phyloP scores from a whole-genome alignment of 2,329 filamentous ascomycete genomes.

The Chaetothyriales sp. region DNA sequence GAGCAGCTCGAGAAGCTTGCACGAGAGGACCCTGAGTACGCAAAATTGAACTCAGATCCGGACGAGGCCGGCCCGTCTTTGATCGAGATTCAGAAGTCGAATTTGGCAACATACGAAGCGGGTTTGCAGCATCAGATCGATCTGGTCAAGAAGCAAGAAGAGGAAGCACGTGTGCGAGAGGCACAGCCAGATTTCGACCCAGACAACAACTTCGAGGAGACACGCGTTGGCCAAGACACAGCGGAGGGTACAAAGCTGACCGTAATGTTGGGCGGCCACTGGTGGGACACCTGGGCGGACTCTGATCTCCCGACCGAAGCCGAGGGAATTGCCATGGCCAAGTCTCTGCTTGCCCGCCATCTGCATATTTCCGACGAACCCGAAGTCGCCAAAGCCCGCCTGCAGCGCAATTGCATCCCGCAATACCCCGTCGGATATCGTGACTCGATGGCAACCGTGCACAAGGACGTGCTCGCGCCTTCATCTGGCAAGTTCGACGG shows the following conservation, averaged over 20 bases:
- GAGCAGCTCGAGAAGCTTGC: neutral
- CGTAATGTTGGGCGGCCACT: slow-evolving; percentile 88
- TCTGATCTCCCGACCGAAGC: slow-evolving; percentile 46
- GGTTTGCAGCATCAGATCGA: neutral
- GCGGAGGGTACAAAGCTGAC: slow-evolving; percentile 66
- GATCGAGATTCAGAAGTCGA: neutral
- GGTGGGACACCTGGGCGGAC: slow-evolving; percentile 53
- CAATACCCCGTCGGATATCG: slow-evolving; percentile 76
- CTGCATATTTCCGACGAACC: slow-evolving; percentile 53
- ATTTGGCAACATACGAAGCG: neutral
- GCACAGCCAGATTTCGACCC: neutral
- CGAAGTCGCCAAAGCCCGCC: slow-evolving; percentile 42
- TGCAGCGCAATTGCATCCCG: slow-evolving; percentile 64
- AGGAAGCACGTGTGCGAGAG: neutral
- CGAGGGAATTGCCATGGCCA: slow-evolving; percentile 55
- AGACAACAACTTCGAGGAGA: neutral
- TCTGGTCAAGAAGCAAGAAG: neutral
- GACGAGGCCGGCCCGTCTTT: neutral
- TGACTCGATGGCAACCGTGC: slow-evolving; percentile 42
- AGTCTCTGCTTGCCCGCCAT: slow-evolving; percentile 54
- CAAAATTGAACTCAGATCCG: neutral
- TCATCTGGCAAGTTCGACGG: slow-evolving; percentile 38
- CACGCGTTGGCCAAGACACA: slow-evolving; percentile 36
- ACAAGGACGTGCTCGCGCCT: slow-evolving; percentile 34
- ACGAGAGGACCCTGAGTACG: neutral